Evolutionary conservation across 306 rosid genomes (phyloP).

Genomic region (Pterocarpus macrocarpus): DNA sequence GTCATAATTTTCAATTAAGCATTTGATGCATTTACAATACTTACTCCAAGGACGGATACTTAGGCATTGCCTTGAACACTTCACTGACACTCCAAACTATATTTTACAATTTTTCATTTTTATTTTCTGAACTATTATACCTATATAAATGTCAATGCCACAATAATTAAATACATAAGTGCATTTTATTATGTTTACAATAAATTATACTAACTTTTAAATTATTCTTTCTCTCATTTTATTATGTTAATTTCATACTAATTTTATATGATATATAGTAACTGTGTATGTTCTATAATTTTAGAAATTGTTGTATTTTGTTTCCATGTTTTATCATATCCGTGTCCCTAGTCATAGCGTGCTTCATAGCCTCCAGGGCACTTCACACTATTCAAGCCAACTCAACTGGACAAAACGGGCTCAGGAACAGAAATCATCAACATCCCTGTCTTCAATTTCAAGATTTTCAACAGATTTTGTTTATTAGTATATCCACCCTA

Average conservation of each 20-base stretch:
- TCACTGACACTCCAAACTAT: neutral
- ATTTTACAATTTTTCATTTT: too few species aligned
- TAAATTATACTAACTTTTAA: too few species aligned
- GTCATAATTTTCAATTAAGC: neutral
- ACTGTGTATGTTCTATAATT: too few species aligned
- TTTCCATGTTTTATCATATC: too few species aligned
- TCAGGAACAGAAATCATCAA: neutral
- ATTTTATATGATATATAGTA: too few species aligned
- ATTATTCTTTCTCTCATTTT: too few species aligned
- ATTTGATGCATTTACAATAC: conserved; percentile 16
- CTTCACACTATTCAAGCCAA: conserved; percentile 18
- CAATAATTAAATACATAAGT: too few species aligned
- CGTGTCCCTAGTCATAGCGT: too few species aligned
- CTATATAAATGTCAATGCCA: neutral
- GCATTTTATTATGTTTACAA: too few species aligned
- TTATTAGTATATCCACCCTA: conserved; percentile 11
- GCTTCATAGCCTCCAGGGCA: neutral
- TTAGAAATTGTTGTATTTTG: too few species aligned
- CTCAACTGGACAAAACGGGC: neutral
- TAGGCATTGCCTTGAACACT: neutral
- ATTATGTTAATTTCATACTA: too few species aligned
- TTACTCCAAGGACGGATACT: neutral
- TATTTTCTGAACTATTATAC: too few species aligned
- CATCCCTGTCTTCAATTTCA: conserved; percentile 8
- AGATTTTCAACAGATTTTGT: conserved; percentile 19